Evolutionary conservation across 179 eudicot genomes (phyloP), one percentile per base, ranked within the genome.

Genomic region (Camellia oleifera): DNA sequence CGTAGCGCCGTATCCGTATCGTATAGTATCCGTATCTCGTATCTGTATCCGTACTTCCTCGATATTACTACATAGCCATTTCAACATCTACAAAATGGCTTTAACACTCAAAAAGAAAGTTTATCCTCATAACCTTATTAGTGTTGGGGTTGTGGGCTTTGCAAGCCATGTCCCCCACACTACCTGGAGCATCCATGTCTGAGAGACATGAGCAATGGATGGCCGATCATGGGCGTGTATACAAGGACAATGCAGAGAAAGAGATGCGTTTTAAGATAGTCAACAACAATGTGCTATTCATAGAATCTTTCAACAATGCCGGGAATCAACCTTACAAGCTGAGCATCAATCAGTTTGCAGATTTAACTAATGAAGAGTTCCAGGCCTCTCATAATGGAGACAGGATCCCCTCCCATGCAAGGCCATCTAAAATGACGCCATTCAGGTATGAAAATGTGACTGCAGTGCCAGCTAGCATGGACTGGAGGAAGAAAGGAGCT

Each of bases 171-270:
- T 57, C 81, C 8, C 81, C 69, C 0, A 58, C 76, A 3, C n/a
- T 69, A 32, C 42, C 7, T 15, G 76, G 42, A 42, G 18, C 58
- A 15, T 78, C 80, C 63, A 78, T 78, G 53, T 6, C 5, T 17
- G 65, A 52, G 52, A 67, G 74, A 50, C 80, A 78, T 64, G 80
- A 78, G 40, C 64, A 78, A 32, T 78, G 80, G 80, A 66, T 78
- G 80, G 26, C 40, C 2, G 1, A 68, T 15, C n/a, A 26, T 26
- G 32, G 32, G 32, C 32, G 32, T 26, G 32, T 26, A 26, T 26
- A 26, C 32, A 26, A 26, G 26, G 77, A 58, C 60, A 79, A 79
- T 48, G 77, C 72, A 7, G 70, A 79, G 57, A 26, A 26, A 26
- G 32, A 26, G 1, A 26, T 26, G 32, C 32, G 32, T 1, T 26